Percentiles rank a stretch among this genome's conserved stretches.
Conservation (phyloP, 257 asterid genomes). For the Verbascum thapsus region DNA sequence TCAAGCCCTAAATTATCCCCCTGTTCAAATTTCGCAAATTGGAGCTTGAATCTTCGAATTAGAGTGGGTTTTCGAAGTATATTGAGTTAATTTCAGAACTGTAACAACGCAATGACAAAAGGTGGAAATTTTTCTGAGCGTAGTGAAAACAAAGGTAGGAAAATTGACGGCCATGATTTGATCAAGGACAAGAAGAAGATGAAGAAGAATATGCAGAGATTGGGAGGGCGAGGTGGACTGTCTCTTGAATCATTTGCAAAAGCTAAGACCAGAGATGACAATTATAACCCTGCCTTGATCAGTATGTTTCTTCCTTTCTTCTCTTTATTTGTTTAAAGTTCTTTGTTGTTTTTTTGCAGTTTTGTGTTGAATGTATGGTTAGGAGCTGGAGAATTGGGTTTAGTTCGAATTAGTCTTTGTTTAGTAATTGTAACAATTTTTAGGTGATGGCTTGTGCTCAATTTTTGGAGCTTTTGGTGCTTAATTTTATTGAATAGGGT, state of each 20-base stretch:
- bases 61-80: not conserved
- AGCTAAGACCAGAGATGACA: constrained; percentile 56
- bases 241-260: constrained; percentile 85
- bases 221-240: constrained; percentile 82
- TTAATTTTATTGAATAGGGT: no score
- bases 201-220: constrained; percentile 73
- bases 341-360: no score
- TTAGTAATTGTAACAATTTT: no score
- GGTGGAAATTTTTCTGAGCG: constrained; percentile 37
- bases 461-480: no score
- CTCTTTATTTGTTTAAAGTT: no score
- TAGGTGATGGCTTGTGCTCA: no score
- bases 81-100: not conserved
- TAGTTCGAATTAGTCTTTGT: no score
- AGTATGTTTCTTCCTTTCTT: constrained; percentile 42
- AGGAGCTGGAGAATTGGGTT: no score
- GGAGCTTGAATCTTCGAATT: no score
- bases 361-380: no score
- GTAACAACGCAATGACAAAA: constrained; percentile 50
- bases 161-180: constrained; percentile 38
- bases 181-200: constrained; percentile 50
- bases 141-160: constrained; percentile 23
- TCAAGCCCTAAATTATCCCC: no score
- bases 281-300: constrained; percentile 77
- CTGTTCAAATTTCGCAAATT: no score